Evolutionary conservation across 225 moss, liverwort and hornwort genomes (phyloP), one percentile per base, ranked within the genome.

Genomic region (Straminergon stramineum): DNA sequence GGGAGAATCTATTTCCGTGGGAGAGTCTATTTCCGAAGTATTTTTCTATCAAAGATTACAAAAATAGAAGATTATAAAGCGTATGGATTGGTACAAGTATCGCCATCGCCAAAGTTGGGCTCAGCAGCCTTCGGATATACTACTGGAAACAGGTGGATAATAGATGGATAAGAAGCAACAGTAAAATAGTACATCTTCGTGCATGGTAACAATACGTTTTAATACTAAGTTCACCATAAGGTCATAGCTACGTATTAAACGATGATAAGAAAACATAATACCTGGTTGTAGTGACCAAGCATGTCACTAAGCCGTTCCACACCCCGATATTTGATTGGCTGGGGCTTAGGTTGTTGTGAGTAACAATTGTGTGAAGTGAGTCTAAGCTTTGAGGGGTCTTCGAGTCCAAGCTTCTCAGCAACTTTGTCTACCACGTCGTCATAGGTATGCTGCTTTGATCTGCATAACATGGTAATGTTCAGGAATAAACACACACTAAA

Each of bases 371-470:
- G 96, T 64, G 94, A 94, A 19, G 93, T 94, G 80, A 97, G 93
- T 90, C 92, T 87, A 23, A 97, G 87, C 90, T 94, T 96, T 66
- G 92, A 91, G 45, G 93, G 89, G 62, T 96, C 97, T 87, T 92
- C 91, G 13, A 95, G 71, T 58, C 92, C 93, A 71, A 97, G 84
- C 71, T 96, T 92, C 80, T 65, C 75, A 65, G 96, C 96, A 74
- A 97, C 95, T 87, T 84, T 93, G 45, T 95, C 97, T 27, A 93
- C 94, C n/a, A 95, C 97, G 88, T 97, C 95, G 73, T 94, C 96
- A 55, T 96, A 95, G 5, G 95, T 95, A 57, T 95, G 90, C 88
- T 92, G 95, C 89, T 91, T 93, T 63, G 95, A 95, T 85, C 94
- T 94, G 92, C 90, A 90, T 28, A 78, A 91, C 79, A 89, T 60